phyloP scores from a whole-genome alignment of 2,329 filamentous ascomycete genomes.

The Cytospora piceae region DNA sequence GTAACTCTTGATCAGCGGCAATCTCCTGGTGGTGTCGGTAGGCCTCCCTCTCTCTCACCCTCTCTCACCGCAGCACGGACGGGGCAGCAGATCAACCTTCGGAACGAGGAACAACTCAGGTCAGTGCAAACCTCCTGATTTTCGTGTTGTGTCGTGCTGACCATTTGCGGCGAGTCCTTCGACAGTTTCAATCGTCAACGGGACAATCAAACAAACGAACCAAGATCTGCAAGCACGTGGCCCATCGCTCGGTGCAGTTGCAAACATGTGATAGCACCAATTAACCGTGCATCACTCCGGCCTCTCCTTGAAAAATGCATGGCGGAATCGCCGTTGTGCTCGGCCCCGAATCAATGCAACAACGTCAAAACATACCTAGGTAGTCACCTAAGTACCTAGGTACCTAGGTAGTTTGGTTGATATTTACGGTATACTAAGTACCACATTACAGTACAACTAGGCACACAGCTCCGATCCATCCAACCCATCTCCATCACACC shows the following conservation, averaged over 20 bases:
- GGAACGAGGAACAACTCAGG: neutral
- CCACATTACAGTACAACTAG: no score
- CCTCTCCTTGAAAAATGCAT: neutral
- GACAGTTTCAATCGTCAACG: neutral
- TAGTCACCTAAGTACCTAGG: no score
- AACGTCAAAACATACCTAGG: neutral
- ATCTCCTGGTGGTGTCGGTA: neutral
- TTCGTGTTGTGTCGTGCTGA: neutral
- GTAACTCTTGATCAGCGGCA: neutral
- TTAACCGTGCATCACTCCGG: neutral
- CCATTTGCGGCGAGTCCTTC: neutral
- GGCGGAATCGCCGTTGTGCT: neutral
- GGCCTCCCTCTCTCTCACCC: neutral
- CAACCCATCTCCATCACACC: conserved; percentile 1
- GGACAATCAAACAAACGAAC: conserved; percentile 3
- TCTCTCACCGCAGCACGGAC: neutral
- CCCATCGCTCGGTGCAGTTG: conserved; percentile 1
- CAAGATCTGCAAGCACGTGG: conserved; percentile 25
- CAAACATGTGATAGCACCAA: neutral
- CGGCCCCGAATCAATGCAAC: neutral
- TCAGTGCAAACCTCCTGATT: neutral
- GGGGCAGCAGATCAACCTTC: neutral
- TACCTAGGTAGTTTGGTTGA: no score
- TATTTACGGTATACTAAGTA: no score
- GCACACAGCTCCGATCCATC: no score